phyloP scores from a whole-genome alignment of 495 filamentous ascomycete genomes.

The Aspergillus leporis region DNA sequence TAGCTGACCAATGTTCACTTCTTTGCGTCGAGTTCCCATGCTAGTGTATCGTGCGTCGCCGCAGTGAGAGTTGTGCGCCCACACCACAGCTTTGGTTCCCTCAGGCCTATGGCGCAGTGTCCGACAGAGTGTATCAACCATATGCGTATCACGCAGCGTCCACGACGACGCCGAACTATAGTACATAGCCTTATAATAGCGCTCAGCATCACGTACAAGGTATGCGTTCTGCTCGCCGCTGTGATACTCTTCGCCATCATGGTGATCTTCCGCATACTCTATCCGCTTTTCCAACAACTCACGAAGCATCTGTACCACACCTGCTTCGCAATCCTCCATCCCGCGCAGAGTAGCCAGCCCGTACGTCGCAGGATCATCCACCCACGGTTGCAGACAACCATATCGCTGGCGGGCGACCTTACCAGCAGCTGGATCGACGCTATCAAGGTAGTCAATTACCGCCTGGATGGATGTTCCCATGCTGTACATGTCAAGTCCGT shows the following conservation, averaged over 20 bases:
- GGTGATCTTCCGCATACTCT: conserved; percentile 35
- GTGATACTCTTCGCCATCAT: conserved; percentile 54
- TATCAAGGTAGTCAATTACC: conserved; percentile 55
- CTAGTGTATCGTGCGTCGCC: conserved; percentile 59
- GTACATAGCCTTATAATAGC: conserved; percentile 61
- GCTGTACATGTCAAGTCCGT: conserved; percentile 57
- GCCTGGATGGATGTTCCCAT: conserved; percentile 53
- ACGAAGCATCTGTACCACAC: conserved; percentile 48
- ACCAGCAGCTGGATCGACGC: conserved; percentile 46
- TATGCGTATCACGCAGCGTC: conserved; percentile 59
- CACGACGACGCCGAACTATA: conserved; percentile 56
- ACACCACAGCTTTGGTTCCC: conserved; percentile 53
- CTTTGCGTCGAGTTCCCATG: conserved; percentile 51
- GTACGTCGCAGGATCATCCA: conserved; percentile 53
- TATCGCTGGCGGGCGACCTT: conserved; percentile 49
- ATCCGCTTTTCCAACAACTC: conserved; percentile 47
- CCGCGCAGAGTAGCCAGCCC: conserved; percentile 48
- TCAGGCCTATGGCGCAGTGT: conserved; percentile 43
- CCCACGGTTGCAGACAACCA: conserved; percentile 50
- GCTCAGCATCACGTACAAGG: conserved; percentile 55
- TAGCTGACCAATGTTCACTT: conserved; percentile 58
- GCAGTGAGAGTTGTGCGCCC: conserved; percentile 63
- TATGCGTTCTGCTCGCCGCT: conserved; percentile 57
- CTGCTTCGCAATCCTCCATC: conserved; percentile 49
- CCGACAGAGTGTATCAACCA: conserved; percentile 55